phyloP scores from a whole-genome alignment of 2,329 filamentous ascomycete genomes.

The Trichoderma koningii region DNA sequence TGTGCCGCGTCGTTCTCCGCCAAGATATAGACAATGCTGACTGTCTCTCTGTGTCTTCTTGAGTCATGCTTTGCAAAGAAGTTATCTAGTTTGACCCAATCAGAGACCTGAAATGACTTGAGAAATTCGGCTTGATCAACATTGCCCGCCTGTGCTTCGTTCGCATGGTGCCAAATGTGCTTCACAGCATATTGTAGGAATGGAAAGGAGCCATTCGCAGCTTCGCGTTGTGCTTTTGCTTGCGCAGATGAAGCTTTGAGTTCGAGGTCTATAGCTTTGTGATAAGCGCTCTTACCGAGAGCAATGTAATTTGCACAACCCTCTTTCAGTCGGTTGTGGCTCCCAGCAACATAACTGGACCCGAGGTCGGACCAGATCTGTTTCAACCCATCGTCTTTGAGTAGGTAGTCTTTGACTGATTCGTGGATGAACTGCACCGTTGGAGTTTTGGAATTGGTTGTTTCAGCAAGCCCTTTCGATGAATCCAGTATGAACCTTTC shows the following conservation, averaged over 20 bases:
- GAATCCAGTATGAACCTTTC: slow-evolving; percentile 40
- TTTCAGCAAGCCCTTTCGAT: slow-evolving; percentile 51
- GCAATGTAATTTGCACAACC: not conserved
- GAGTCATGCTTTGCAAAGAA: not conserved
- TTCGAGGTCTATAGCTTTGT: no score
- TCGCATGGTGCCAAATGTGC: not conserved
- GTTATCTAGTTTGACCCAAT: not conserved
- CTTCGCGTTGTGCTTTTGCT: not conserved
- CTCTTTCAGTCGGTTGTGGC: not conserved
- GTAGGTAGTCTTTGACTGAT: slow-evolving; percentile 51
- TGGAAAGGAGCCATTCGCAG: not conserved
- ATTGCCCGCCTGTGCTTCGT: not conserved
- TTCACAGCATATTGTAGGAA: not conserved
- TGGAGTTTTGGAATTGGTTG: slow-evolving; percentile 33
- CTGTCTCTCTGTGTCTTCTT: not conserved
- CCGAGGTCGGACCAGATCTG: slow-evolving; percentile 5
- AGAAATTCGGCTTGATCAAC: not conserved
- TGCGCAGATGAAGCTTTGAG: not conserved
- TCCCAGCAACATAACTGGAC: not conserved
- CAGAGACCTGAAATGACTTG: not conserved
- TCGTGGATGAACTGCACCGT: slow-evolving; percentile 54
- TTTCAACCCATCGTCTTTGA: slow-evolving; percentile 39
- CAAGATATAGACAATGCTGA: not conserved
- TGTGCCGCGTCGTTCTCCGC: not conserved
- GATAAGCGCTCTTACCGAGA: not conserved